Evolutionary conservation across 768 basidiomycete species (phyloP), one percentile per base, ranked within the genome.

Genomic region (Antrodiella citrinella): DNA sequence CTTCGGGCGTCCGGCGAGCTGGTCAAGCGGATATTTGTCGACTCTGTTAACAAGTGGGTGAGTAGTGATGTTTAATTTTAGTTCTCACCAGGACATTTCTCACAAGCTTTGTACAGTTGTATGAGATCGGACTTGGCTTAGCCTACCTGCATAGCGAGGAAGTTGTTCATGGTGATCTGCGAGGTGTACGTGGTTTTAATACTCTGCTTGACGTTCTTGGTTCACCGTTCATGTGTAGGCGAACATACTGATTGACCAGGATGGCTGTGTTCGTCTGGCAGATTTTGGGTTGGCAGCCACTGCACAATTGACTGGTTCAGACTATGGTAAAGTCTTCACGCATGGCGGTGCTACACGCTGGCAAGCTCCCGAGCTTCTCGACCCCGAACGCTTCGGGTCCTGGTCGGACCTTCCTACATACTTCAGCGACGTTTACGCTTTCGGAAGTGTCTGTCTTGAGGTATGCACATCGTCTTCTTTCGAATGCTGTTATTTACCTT

Each of bases 81-180:
- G 10, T 38, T 10, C 35, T 38, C 10, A 10, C 10, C 35, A 10
- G 10, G 10, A 18, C 18, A 10, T 38, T 10, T 46, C 49, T 50
- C 26, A 48, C 18, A 22, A 26, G 11, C 10, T 35, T 15, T 19
- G 2, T 3, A 44, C 44, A 51, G 50, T 26, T 51, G 5, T 23
- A n/a, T 12, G 44, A 51, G 13, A 47, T 41, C 20, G 50, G 26
- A 12, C 18, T 13, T 9, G 50, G 45, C 7, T 40, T 51, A 42
- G 20, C 19, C 15, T 47, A 45, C 26, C 23, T 51, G 22, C 50
- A 51, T 26, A 9, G 13, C 4, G 44, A 26, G 11, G 7, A 47
- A 13, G 35, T 51, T 4, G 30, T 47, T 10, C 50, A 51, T 26
- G 50, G 50, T 4, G 50, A 51, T 45, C 22, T 51, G n/a, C 44